Evolutionary conservation across 1,139 yeast genomes (phyloP), one percentile per base, ranked within the genome.

Genomic region (Taphrina pruni): DNA sequence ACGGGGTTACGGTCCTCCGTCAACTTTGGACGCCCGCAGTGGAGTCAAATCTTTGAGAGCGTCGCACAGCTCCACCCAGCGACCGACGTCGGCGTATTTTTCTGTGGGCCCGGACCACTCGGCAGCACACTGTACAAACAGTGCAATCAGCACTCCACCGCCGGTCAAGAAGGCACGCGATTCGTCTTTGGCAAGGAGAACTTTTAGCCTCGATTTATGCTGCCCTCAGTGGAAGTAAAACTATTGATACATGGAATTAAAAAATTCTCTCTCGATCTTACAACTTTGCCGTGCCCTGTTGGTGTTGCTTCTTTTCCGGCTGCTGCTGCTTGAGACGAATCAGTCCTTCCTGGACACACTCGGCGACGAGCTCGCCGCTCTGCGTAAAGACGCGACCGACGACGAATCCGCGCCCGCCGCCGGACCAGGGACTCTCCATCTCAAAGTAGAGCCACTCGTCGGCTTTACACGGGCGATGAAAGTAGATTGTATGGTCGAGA

Each of bases 321-420:
- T 50, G 11, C 54, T 7, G 7, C 35, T 14, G 45, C 57, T 65
- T 50, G 55, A 66, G 20, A 9, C 67, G 62, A n/a, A 67, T 57
- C 36, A 67, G 60, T 17, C 70, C 93, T 77, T 89, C 93, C 77
- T 89, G 95, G 9, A 87, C 76, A 4, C 88, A 81, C 0, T 88
- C 83, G 1, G 91, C 90, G 2, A 87, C 83, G 70, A 88, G 84
- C 17, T 80, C 80, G 0, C 88, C 87, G 46, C 82, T 81, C 41
- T 74, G 74, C 66, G 83, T 74, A 76, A 80, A 89, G 74, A 88
- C 80, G 71, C 88, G 88, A 11, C 87, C 90, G 72, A 83, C 84
- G 73, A 87, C 78, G 60, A 88, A 76, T 7, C 86, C 86, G 72
- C 89, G 81, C 69, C 84, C 84, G 72, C 83, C 82, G 20, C 83